Evolutionary conservation across 495 filamentous ascomycete genomes (phyloP), one percentile per base, ranked within the genome.

Genomic region (Neurospora sublineolata): DNA sequence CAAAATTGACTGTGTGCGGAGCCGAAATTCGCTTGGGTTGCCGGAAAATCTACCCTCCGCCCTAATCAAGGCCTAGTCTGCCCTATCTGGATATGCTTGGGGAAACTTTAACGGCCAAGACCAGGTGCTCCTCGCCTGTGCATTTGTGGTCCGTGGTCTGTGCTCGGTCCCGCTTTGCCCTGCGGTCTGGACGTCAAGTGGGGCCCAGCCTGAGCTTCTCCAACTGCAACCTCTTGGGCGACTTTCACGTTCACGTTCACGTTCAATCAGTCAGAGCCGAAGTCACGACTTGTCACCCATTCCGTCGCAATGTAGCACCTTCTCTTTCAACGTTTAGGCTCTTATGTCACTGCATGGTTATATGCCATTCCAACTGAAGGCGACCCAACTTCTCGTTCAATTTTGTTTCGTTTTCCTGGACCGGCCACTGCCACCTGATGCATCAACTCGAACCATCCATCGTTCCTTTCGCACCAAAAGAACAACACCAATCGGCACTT

Each of bases 1-100:
- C 68, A 67, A 75, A 76, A 74, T 78, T 70, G 52, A 60, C 52
- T 60, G 52, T 60, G 52, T 60, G 52, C 52, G 52, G 52, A 60
- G 52, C 52, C 52, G 52, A 60, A 60, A 60, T 60, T 14, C 52
- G 52, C 52, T 46, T 60, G 52, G 27, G 52, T 9, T 60, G 20
- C 11, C 52, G 52, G 52, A 60, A 60, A 60, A 60, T 16, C 52
- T 14, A 8, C 52, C 27, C 23, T 60, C 52, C 52, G 52, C 52
- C 52, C 52, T 60, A 60, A 60, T 60, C 52, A 30, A 33, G 52
- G 52, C 52, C 52, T 60, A 60, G 52, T 18, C 52, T 60, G 52
- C 52, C 52, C 52, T 60, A 60, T 60, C 14, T 27, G 14, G 52
- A 60, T 60, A 60, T 14, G 52, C 52, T 60, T 60, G 27, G 52